Evolutionary conservation across 257 asterid species (phyloP), one percentile per base, ranked within the genome.

Genomic region (Gentiana macrophylla): DNA sequence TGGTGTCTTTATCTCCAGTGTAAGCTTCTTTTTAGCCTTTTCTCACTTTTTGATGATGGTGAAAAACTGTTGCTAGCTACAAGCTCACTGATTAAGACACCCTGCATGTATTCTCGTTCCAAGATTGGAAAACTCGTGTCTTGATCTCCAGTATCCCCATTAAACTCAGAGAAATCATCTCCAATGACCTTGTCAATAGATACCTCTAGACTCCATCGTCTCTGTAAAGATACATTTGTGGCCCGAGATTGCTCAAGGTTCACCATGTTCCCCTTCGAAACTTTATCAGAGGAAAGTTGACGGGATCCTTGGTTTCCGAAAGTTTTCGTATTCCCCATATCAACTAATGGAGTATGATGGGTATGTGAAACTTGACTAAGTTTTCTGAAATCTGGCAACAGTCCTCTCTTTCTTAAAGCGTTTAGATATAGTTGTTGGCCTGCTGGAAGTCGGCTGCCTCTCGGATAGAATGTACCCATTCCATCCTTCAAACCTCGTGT

Each of bases 71-170:
- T 60, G 67, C 63, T 80, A n/a, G 82, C 70, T 10, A 90, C 80
- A 35, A 84, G 72, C 76, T 90, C 96, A 60, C 85, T 90, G 48
- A 90, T 90, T 63, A 90, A 67, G 54, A 90, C 86, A 63, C 97
- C 97, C 76, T 86, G 94, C 94, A 86, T 84, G 74, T 90, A 90
- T 74, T 90, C 97, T 60, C 96, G 74, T 78, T 90, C 96, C 66
- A 90, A 59, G 47, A 86, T 79, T 12, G 90, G 91, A 70, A 77
- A 24, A 65, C 71, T 70, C 65, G 51, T 52, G 50, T 80, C 80
- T 63, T 72, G 88, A 33, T 65, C 13, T 49, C 72, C 84, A 24
- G 57, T 72, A 45, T 68, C 81, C 3, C 71, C 52, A 57, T 60
- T 8, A 24, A 62, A 62, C 35, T 72, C 86, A 7, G 86, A 69